Evolutionary conservation across 2,329 filamentous ascomycete species (phyloP).

Genomic region (Colletotrichum tropicicola): DNA sequence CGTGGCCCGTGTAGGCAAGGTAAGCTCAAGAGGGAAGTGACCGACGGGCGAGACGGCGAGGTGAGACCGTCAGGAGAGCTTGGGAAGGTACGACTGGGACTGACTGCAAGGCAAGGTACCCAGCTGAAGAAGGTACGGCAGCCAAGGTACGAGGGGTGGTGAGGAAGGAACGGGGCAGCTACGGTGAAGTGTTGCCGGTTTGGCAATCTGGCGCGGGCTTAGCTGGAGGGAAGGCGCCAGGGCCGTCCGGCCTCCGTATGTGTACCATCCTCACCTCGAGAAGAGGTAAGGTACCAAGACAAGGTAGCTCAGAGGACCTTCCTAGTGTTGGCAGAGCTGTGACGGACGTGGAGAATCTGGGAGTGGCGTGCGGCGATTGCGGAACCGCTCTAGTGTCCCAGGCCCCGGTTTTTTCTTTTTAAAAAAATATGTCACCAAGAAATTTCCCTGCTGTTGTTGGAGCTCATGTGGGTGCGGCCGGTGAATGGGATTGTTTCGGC

Average conservation of each 20-base stretch:
- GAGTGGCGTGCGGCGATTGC: slow-evolving; percentile 22
- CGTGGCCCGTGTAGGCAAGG: slow-evolving; percentile 23
- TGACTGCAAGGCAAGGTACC: background rate
- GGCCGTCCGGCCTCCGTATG: background rate
- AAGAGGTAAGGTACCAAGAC: background rate
- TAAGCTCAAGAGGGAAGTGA: slow-evolving; percentile 4
- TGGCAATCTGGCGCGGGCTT: no score
- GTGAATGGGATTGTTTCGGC: slow-evolving; percentile 26
- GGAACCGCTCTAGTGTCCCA: slow-evolving; percentile 2
- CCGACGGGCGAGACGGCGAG: background rate
- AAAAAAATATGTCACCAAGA: background rate
- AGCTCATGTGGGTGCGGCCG: slow-evolving; percentile 19
- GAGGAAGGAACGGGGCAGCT: slow-evolving; percentile 11
- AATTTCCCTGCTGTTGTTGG: background rate
- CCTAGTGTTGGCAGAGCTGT: slow-evolving; percentile 13
- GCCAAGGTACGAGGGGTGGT: background rate
- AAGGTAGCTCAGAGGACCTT: background rate
- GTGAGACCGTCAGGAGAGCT: background rate
- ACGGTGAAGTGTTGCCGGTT: no score
- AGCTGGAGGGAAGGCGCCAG: background rate
- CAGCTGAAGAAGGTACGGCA: background rate
- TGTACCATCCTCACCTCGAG: background rate
- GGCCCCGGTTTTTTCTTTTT: background rate
- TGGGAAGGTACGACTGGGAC: background rate
- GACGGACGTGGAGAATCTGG: slow-evolving; percentile 15